Conservation (phyloP, 495 filamentous ascomycete genomes). For the Penicillium cinerascens region DNA sequence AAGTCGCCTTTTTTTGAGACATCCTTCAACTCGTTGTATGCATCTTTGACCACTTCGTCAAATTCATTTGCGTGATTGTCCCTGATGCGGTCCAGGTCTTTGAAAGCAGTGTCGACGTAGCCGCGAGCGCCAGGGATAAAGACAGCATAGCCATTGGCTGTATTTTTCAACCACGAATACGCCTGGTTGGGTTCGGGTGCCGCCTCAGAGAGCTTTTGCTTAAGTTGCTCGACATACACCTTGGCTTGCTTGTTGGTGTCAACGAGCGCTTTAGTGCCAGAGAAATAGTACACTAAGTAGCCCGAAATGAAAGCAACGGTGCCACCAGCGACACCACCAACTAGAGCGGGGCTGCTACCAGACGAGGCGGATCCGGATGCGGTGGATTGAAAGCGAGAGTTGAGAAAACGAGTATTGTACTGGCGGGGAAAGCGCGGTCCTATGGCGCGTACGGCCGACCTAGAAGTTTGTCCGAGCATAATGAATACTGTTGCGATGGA, state of each 20-base stretch:
- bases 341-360: constrained; percentile 24
- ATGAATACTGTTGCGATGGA: background rate
- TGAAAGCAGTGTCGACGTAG: constrained; percentile 59
- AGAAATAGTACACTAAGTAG: constrained; percentile 54
- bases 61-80: constrained; percentile 59
- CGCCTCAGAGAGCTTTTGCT: constrained; percentile 47
- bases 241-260: constrained; percentile 47
- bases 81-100: constrained; percentile 58
- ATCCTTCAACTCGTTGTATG: constrained; percentile 55
- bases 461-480: background rate
- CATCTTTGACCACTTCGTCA: constrained; percentile 55
- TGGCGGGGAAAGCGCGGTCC: constrained; percentile 12
- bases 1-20: constrained; percentile 44
- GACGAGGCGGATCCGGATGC: constrained; percentile 20
- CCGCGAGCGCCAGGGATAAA: constrained; percentile 63
- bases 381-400: constrained; percentile 44
- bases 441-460: background rate
- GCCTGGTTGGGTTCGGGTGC: constrained; percentile 58
- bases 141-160: constrained; percentile 57
- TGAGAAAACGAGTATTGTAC: constrained; percentile 8
- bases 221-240: constrained; percentile 50
- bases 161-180: constrained; percentile 52
- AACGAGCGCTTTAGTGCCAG: constrained; percentile 53
- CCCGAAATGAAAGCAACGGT: constrained; percentile 47
- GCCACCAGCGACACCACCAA: constrained; percentile 49